Conservation (phyloP, 352 stramenopile species). For the Phytophthora brassicae region DNA sequence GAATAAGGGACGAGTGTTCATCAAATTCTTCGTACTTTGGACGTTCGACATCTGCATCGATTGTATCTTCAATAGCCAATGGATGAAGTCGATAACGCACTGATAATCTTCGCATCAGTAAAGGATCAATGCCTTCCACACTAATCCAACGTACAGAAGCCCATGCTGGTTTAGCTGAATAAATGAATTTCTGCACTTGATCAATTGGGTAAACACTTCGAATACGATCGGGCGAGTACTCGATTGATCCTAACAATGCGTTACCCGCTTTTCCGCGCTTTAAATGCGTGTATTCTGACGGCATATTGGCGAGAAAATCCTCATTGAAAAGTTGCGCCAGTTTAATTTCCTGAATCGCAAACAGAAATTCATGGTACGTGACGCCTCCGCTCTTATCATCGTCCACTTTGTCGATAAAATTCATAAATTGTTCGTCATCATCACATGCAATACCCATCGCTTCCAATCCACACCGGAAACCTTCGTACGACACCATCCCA, state of each 20-base stretch:
- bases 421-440: conserved; percentile 64
- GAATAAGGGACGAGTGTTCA: conserved; percentile 76
- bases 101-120: conserved; percentile 71
- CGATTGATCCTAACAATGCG: conserved; percentile 57
- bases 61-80: conserved; percentile 78
- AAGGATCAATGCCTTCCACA: conserved; percentile 57
- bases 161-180: conserved; percentile 76
- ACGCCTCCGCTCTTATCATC: conserved; percentile 81
- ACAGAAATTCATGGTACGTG: conserved; percentile 84
- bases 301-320: conserved; percentile 53
- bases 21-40: conserved; percentile 89
- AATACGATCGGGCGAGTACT: conserved; percentile 81
- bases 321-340: conserved; percentile 82
- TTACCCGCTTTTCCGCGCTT: conserved; percentile 14
- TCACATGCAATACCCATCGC: conserved; percentile 75
- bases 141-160: conserved; percentile 84
- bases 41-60: conserved; percentile 76
- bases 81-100: conserved; percentile 87
- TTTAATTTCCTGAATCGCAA: conserved; percentile 88
- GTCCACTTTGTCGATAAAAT: conserved; percentile 81
- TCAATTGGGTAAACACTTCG: conserved; percentile 72
- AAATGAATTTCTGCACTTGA: conserved; percentile 82
- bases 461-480: conserved; percentile 69
- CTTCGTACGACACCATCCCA: conserved; percentile 76
- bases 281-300: conserved; percentile 28